These are phyloP conservation scores for Herpetospermum pedunculosum DNA, from an alignment of 306 rosid species.

Conservation along the genomic window DNA sequence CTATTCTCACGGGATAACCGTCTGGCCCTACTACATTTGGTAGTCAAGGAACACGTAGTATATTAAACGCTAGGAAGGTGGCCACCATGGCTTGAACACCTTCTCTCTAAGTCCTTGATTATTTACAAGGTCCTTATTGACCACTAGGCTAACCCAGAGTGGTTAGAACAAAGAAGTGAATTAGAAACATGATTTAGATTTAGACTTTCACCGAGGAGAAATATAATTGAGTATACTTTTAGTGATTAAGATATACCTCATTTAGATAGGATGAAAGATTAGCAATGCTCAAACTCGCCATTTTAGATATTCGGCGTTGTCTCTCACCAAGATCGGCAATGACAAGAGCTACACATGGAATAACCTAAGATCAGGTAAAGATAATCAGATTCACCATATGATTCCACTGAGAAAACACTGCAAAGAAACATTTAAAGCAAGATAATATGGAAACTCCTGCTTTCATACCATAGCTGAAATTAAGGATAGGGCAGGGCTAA, in stretches of 20 bases:
- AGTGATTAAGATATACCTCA: conserved; percentile 39
- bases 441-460: not conserved
- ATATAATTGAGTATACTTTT: not conserved
- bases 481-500: conserved; percentile 64
- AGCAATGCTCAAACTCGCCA: conserved; percentile 54
- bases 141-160: too few species aligned
- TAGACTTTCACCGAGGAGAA: not conserved
- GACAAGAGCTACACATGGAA: conserved; percentile 60
- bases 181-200: not conserved
- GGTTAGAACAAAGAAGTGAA: not conserved
- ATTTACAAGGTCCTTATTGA: too few species aligned
- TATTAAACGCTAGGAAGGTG: too few species aligned
- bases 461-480: conserved; percentile 60
- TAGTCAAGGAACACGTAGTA: too few species aligned
- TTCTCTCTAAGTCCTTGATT: too few species aligned
- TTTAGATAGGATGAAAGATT: conserved; percentile 74
- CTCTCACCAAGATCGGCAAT: conserved; percentile 57
- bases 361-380: conserved; percentile 33
- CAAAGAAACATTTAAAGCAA: not conserved
- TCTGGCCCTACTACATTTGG: too few species aligned
- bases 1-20: too few species aligned
- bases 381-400: conserved; percentile 9
- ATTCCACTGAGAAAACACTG: not conserved
- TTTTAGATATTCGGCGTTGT: conserved; percentile 53
- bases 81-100: too few species aligned